Base-by-base conservation (phyloP, 257 asterid genomes). In the Primulina huaijiensis region DNA sequence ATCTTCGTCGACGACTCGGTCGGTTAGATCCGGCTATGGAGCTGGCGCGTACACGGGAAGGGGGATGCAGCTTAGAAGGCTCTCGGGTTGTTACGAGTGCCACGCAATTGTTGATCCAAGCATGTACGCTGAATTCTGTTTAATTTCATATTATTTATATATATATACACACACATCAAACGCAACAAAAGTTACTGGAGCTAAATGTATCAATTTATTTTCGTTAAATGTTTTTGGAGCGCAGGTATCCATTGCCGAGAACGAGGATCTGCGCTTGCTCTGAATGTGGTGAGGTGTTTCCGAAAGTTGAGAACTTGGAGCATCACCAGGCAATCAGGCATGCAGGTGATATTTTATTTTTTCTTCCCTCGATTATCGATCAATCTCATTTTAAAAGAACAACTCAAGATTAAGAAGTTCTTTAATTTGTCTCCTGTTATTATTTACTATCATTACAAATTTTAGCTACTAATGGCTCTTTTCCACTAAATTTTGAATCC, bases 41-140 rank as follows among this genome's bases (percentile, higher is more conserved):
- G 67, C 67, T 20, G 70, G 78, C 35, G 20, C 89, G 17, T 75
- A 75, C 62, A 50, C 73, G 46, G 66, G 60, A 69, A 82, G 91
- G 61, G 90, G 90, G 70, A 86, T 87, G 86, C 98, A 83, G 80
- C 69, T 92, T 35, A 77, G 96, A 70, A 92, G 87, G 86, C 92
- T 92, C 1, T 90, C 97, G n/a, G 95, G 98, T 27, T 92, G 98
- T 55, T 90, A 92, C 23, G 98, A 92, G 76, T 92, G 98, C 59
- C 98, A 82, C 80, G 74, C 91, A 66, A 81, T 90, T 12, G 56
- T 46, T 75, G 97, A 92, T 77, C 94, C 97, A 17, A 76, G 79
- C 86, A 85, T 95, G 96, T 91, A 46, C 8, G 56, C 20, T 16
- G 56, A 46, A 16, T 46, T 46, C 56, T 3, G 2, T 46, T 35